Evolutionary conservation across 768 basidiomycete genomes (phyloP), one percentile per base, ranked within the genome.

Genomic region (Pleurotus ostreatus): DNA sequence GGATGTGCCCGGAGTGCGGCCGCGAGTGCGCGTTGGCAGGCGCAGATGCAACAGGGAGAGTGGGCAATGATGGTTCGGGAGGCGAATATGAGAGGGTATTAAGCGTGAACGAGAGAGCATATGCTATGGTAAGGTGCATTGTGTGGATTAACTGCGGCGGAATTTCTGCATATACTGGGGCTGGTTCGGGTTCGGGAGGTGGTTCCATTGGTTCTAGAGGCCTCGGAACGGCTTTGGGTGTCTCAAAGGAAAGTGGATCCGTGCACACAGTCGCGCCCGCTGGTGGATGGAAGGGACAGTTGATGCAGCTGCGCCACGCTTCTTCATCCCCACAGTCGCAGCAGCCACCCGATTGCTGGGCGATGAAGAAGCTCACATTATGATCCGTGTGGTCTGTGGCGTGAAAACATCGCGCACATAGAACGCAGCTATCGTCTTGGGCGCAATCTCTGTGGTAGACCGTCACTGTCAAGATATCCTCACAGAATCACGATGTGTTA

Each of bases 301-400:
- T 69, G 13, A 90, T 78, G 4, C 81, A 74, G 4, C 66, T 63
- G 34, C 85, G 80, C 94, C 94, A 98, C 1, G 92, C 92, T 64
- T 96, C 89, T 20, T 80, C 76, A 64, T 98, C 95, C 13, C 94
- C 94, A 63, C 96, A 98, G 70, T 98, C 94, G 66, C 97, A 99
- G 62, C 92, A 94, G 4, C 94, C 91, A 5, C 94, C 90, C 0
- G 90, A 87, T 62, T 97, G 94, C 57, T 92, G 91, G 6, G 90
- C 87, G 61, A 96, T 89, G 70, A 92, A 93, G 74, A 98, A 95
- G 57, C 89, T 88, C 62, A 98, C 85, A 61, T 93, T 96, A 73
- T 98, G 96, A 45, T 84, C 85, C 18, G 75, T 72, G 66, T 98
- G 96, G 56, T 88, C 79, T n/a, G 90, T 89, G 1, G 89, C 82